Base-by-base conservation (phyloP, 2,329 filamentous ascomycete species). In the Diplodia corticola region DNA sequence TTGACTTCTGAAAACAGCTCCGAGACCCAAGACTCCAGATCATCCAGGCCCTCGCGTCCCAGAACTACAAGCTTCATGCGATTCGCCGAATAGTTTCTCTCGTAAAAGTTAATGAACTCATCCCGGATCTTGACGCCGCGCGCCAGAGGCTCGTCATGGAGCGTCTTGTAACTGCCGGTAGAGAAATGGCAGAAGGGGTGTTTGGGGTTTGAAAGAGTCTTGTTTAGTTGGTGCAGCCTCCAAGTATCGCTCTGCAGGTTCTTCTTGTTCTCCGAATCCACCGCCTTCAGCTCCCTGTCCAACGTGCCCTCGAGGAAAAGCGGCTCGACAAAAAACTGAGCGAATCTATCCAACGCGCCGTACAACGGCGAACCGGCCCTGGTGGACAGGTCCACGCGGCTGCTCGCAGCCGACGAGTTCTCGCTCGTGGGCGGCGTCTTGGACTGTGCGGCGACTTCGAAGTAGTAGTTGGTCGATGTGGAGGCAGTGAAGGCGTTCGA, bases 201-300 rank as follows among this genome's bases (percentile, higher is more conserved):
- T 15, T 89, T 87, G 3, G 91, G 89, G 77, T 94, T 97, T 2
- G 92, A 92, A n/a, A 95, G 81, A 3, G 90, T 90, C 80, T 96
- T 96, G 75, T 92, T 91, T 26, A 97, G 84, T 79, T 97, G 93
- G 73, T 94, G 88, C 69, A 96, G 80, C 17, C 93, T 88, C 92
- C 93, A 97, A 65, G 86, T 86, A 74, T 97, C 93, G 75, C 88
- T 94, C 79, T 97, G 93, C 57, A 97, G 81, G 72, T 97, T 97
- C 85, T 97, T 97, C 85, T 97, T 97, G 81, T 97, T 96, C 78
- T 97, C 93, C 5, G 93, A 97, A 74, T 97, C 93, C 22, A 97
- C 93, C 0, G 93, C 93, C 70, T 86, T 88, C 69, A 97, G 83
- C 79, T 97, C 93, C 59, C 93, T 87, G 72, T 97, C 93, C 57